Base-by-base conservation (phyloP, 108 stramenopile species). In the Hondaea fermentalgiana region DNA sequence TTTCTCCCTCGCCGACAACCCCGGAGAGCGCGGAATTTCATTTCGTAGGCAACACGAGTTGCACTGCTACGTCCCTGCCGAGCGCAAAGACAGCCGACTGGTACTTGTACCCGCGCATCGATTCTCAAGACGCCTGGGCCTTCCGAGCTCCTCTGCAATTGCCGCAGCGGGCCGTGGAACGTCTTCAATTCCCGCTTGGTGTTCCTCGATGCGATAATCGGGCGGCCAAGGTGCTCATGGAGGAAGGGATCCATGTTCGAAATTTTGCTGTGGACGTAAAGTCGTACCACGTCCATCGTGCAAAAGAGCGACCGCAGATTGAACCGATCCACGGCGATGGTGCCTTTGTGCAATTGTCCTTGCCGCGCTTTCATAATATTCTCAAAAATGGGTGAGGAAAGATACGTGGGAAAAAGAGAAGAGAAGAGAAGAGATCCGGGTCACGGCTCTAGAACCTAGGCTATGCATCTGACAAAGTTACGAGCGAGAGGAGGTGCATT, bases 51-150 rank as follows among this genome's bases (percentile, higher is more conserved):
- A 35, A 35, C 35, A 35, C 35, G 35, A 35, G 35, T 2, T 35
- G 35, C 35, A 35, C 35, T 35, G 35, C 59, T 59, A 59, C 19
- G 19, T 59, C 59, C n/a, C 35, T 35, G 35, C 35, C 35, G 14
- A 57, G 42, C 21, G 55, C 71, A 5, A 23, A 12, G 5, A n/a
- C n/a, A 43, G 44, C 5, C 14, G 12, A 25, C 28, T 59, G 44
- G 5, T 58, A 19, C 6, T 58, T 89, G 49, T 5, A 6, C 10
- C 60, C 76, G 44, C 87, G 91, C 12, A 59, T 87, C 6, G 91
- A 91, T 57, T 89, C 89, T 8, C 91, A 91, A 59, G 91, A 91
- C 35, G 59, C 91, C 5, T 91, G 91, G 91, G 21, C 87, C 49
- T 91, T 87, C 69, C 91, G 59, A 10, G 29, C 91, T 8, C 91